Evolutionary conservation across 495 filamentous ascomycete genomes (phyloP), one percentile per base, ranked within the genome.

Genomic region (Neurospora cerealis): DNA sequence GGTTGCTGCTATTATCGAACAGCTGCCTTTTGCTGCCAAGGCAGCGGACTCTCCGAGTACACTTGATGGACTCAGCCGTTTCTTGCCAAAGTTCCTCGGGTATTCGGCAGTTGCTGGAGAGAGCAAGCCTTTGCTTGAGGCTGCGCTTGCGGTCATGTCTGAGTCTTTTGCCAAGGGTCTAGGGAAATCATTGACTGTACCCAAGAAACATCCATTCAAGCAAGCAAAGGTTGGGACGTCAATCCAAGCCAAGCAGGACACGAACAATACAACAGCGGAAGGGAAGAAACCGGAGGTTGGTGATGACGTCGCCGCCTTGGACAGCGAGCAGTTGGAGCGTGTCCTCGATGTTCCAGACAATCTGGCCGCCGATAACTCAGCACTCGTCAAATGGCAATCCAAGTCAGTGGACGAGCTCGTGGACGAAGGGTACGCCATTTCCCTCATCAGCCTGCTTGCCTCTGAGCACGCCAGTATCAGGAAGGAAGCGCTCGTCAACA

Each of bases 391-490:
- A 75, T 97, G 93, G 94, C 85, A 88, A 70, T 84, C 87, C 69
- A 92, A 95, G 74, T 91, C 93, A 5, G 81, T 93, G 0, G 91
- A 91, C 39, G 88, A 91, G 75, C 88, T 92, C 0, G 82, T 96
- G 24, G 91, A 93, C 73, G 90, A 94, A 74, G 92, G 91, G 6
- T 85, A 89, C 74, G 83, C 91, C 39, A 83, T 85, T 28, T 88
- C 89, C 15, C 79, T 97, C 46, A 85, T 95, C 44, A 83, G 92
- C 37, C 91, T 94, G 76, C 84, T 97, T 54, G 92, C 88, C 71
- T 95, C 93, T 2, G 83, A 90, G 73, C 86, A 93, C 73, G 84
- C 87, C 46, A 90, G 91, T 77, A 91, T 96, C 70, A 87, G 94
- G 36, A 87, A 88, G 73, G 92, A 97, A 81, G 93, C 93, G n/a